These are phyloP conservation scores for Aureobasidium sp. DNA, from an alignment of 2,329 filamentous ascomycete species.

Conservation along the genomic window DNA sequence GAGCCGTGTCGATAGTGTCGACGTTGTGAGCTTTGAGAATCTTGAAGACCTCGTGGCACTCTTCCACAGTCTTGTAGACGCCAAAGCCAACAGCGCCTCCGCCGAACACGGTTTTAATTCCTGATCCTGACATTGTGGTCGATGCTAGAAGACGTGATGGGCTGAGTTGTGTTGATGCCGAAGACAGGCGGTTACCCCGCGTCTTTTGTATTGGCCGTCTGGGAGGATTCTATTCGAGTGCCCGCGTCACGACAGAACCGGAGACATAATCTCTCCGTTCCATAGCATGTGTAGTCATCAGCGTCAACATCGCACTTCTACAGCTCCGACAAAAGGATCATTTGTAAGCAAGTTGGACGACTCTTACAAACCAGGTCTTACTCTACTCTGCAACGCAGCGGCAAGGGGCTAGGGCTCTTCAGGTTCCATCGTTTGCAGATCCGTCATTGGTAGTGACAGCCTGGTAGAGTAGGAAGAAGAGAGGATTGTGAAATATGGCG, in stretches of 20 bases:
- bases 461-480: neutral
- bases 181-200: neutral
- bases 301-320: neutral
- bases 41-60: conserved; percentile 25
- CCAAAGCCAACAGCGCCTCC: conserved; percentile 23
- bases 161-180: neutral
- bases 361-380: neutral
- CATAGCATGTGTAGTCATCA: neutral
- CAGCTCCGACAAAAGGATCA: neutral
- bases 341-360: neutral
- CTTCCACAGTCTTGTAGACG: conserved; percentile 20
- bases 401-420: too few relatives aligned
- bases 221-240: neutral
- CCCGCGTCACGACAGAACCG: neutral
- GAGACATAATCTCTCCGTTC: neutral
- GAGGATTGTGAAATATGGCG: neutral
- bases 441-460: neutral
- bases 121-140: conserved; percentile 18
- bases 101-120: conserved; percentile 34
- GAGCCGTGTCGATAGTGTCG: conserved; percentile 36
- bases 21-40: conserved; percentile 29
- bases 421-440: neutral
- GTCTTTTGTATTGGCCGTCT: neutral
- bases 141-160: neutral
- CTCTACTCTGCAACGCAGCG: neutral